Evolutionary conservation across 306 rosid species (phyloP).

Genomic region (Quercus bicolor): DNA sequence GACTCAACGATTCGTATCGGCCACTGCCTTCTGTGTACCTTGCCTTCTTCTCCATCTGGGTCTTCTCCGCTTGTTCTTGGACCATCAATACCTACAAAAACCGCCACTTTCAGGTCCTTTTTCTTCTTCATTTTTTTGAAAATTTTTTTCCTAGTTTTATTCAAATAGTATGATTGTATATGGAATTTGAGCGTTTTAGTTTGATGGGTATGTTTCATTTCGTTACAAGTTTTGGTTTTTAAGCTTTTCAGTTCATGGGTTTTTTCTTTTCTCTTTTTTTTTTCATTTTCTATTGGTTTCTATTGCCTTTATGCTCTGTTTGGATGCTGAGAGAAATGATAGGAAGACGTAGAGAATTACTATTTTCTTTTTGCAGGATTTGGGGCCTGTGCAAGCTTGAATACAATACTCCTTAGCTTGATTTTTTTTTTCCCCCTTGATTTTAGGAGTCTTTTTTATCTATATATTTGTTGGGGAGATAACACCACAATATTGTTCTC

Average conservation of each 20-base stretch:
- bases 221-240: background rate
- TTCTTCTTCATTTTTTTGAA: background rate
- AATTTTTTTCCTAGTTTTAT: background rate
- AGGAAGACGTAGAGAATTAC: no score
- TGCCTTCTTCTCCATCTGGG: constrained; percentile 70
- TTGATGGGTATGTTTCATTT: background rate
- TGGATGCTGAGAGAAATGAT: constrained; percentile 2
- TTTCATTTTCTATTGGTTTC: no score
- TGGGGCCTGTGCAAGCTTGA: background rate
- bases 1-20: constrained; percentile 69
- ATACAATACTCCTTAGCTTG: background rate
- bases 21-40: constrained; percentile 74
- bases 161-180: background rate
- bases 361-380: no score
- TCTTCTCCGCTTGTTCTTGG: constrained; percentile 84
- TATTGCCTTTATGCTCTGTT: background rate
- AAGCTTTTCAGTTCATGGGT: background rate
- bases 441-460: background rate
- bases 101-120: constrained; percentile 82
- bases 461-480: no score
- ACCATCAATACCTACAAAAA: constrained; percentile 72
- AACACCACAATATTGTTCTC: background rate
- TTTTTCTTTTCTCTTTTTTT: no score
- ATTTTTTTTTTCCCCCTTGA: background rate
- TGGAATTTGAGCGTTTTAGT: background rate